Evolutionary conservation across 305 asterid genomes (phyloP).

Genomic region (Fraxinus dipetala): DNA sequence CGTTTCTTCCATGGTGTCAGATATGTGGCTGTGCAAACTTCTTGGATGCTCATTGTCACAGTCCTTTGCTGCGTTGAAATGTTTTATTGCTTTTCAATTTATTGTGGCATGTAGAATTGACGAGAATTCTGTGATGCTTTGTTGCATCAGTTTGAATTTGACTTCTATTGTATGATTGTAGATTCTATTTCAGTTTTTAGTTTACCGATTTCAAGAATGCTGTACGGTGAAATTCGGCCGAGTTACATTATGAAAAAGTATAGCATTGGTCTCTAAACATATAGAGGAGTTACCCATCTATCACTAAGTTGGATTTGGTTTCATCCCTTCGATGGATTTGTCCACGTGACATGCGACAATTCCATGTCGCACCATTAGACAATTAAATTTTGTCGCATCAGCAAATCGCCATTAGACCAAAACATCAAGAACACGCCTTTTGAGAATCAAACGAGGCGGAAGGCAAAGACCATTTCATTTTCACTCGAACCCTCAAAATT

Average conservation of each 20-base stretch:
- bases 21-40: neutral
- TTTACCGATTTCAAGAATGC: neutral
- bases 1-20: neutral
- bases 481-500: neutral
- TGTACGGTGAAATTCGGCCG: neutral
- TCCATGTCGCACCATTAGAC: neutral
- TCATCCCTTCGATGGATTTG: neutral
- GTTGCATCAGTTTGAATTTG: neutral
- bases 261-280: neutral
- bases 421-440: neutral
- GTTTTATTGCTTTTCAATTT: neutral
- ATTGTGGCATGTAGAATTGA: neutral
- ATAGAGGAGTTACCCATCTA: neutral
- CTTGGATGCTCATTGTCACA: neutral
- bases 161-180: neutral
- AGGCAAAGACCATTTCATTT: neutral
- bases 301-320: neutral
- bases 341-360: neutral
- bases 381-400: neutral
- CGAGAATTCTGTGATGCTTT: neutral
- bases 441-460: neutral
- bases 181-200: neutral
- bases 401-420: neutral
- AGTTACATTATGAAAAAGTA: neutral
- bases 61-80: neutral